phyloP scores from a whole-genome alignment of 768 basidiomycete species.

The Mycena crocata region DNA sequence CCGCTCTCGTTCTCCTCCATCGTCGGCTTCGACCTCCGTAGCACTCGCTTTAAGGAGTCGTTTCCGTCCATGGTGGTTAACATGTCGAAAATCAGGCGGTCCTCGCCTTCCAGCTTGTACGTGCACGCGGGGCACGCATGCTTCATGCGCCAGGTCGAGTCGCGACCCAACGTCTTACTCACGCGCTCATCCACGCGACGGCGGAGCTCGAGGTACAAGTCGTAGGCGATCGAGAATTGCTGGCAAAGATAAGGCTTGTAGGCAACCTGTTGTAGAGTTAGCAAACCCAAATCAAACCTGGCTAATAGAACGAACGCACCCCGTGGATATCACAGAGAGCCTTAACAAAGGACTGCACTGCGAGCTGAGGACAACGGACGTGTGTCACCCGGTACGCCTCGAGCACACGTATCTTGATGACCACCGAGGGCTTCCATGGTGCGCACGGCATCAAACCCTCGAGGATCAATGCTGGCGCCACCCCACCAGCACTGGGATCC shows the following conservation, averaged over 20 bases:
- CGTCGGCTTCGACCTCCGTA: background rate
- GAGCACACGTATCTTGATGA: constrained; percentile 20
- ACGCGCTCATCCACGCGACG: constrained; percentile 20
- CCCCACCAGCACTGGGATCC: background rate
- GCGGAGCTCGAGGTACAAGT: constrained; percentile 32
- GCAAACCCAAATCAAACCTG: no score
- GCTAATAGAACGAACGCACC: background rate
- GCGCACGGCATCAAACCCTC: constrained; percentile 18
- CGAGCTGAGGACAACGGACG: background rate
- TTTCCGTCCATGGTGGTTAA: constrained; percentile 41
- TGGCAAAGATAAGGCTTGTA: background rate
- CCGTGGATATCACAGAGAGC: no score
- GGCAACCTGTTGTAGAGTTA: background rate
- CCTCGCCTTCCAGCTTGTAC: constrained; percentile 38
- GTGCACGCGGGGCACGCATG: constrained; percentile 42
- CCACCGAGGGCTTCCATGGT: constrained; percentile 14
- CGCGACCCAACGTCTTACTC: constrained; percentile 16
- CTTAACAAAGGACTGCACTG: no score
- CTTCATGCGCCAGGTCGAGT: constrained; percentile 32
- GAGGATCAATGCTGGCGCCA: background rate
- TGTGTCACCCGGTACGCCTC: constrained; percentile 22
- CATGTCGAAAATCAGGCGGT: constrained; percentile 25
- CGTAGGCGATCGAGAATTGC: constrained; percentile 34
- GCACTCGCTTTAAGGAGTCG: constrained; percentile 37
- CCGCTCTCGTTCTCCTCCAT: background rate